Conservation (phyloP, 768 basidiomycete genomes). For the Lyophyllum shimeji region DNA sequence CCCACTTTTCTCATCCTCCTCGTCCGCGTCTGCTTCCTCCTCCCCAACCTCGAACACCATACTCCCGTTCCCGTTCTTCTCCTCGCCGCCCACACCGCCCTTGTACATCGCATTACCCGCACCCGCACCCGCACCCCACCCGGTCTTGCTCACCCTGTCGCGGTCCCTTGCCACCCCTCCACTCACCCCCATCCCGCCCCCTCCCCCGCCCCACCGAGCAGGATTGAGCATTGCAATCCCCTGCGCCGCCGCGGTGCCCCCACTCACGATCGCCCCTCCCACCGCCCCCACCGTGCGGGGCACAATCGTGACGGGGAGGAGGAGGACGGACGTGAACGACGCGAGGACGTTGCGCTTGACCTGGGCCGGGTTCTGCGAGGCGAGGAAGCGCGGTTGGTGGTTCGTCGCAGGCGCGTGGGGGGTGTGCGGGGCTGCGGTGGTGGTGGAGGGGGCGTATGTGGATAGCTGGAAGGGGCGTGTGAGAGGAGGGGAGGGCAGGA, state of each 20-base stretch:
- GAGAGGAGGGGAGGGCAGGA: background rate
- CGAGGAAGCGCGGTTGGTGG: slow-evolving; percentile 63
- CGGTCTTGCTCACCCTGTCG: slow-evolving; percentile 20
- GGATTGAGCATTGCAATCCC: slow-evolving; percentile 91
- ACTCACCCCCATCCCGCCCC: slow-evolving; percentile 5
- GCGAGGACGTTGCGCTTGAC: slow-evolving; percentile 92
- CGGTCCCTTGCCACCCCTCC: too few species aligned
- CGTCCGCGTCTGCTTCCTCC: slow-evolving; percentile 35
- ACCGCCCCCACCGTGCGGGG: slow-evolving; percentile 53
- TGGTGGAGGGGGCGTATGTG: slow-evolving; percentile 11
- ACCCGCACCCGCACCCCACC: slow-evolving; percentile 19
- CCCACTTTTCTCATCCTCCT: slow-evolving; percentile 21
- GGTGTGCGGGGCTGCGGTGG: background rate
- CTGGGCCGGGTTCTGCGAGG: slow-evolving; percentile 84
- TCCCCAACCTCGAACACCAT: slow-evolving; percentile 54
- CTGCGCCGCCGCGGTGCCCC: slow-evolving; percentile 74
- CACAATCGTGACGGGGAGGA: slow-evolving; percentile 95
- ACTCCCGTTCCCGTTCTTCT: slow-evolving; percentile 32
- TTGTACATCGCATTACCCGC: slow-evolving; percentile 11
- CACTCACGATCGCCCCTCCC: slow-evolving; percentile 66
- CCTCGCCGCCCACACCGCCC: background rate
- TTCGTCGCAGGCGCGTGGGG: slow-evolving; percentile 6
- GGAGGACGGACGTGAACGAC: slow-evolving; percentile 85
- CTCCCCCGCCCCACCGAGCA: slow-evolving; percentile 71
- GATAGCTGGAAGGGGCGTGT: slow-evolving; percentile 9